phyloP scores from a whole-genome alignment of 345 rosid species.

The Luvunga scandens region DNA sequence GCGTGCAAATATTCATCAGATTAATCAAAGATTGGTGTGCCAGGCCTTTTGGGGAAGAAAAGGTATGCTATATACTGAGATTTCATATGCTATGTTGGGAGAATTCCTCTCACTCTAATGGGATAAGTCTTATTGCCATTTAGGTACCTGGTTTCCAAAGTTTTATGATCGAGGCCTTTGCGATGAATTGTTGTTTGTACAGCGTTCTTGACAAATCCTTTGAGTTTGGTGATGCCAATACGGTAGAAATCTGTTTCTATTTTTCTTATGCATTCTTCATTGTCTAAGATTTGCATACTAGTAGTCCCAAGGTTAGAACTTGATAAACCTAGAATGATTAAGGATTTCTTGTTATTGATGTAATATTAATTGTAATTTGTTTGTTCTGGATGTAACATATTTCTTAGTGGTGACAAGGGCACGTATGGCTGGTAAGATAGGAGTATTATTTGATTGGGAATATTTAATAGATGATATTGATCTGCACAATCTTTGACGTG shows the following conservation, averaged over 20 bases:
- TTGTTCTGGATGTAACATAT: background rate
- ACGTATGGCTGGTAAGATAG: background rate
- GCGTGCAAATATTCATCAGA: conserved; percentile 87
- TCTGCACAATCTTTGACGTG: background rate
- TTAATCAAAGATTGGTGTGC: conserved; percentile 91
- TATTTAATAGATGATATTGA: background rate
- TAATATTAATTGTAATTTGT: background rate
- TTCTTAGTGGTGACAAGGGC: background rate
- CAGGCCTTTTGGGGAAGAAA: conserved; percentile 58
- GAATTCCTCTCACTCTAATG: background rate
- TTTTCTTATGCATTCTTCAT: background rate
- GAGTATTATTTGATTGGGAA: background rate
- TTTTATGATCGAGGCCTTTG: conserved; percentile 68
- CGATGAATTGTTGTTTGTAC: conserved; percentile 75
- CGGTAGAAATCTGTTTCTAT: conserved; percentile 48
- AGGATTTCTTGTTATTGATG: background rate
- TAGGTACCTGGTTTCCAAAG: conserved; percentile 88
- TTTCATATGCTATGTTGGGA: background rate
- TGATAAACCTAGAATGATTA: background rate
- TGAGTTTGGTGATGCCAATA: conserved; percentile 82
- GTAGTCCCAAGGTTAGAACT: background rate
- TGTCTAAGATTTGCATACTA: background rate
- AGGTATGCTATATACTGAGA: conserved; percentile 31
- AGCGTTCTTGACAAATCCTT: conserved; percentile 90
- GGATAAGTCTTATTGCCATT: conserved; percentile 1